These are phyloP conservation scores for Pelargonium myrrhifolium DNA, from an alignment of 441 rosid genomes.

Conservation along the genomic window DNA sequence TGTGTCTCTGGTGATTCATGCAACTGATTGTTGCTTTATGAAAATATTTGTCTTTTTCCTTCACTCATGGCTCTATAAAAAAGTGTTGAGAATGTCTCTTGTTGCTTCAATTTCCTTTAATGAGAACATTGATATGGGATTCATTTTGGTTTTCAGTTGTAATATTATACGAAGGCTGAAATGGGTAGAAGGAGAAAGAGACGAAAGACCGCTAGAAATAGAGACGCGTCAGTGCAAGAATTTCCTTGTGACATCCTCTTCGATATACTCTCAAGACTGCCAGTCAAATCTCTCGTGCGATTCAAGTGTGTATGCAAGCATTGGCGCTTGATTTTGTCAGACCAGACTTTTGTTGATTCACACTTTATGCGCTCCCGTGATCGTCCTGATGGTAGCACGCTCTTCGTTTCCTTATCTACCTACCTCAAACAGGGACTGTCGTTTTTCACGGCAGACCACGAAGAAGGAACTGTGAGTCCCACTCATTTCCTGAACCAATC, in stretches of 20 bases:
- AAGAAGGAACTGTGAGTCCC: background rate
- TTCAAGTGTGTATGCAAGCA: background rate
- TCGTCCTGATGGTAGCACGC: background rate
- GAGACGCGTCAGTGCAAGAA: background rate
- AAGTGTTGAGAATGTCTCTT: too few species aligned
- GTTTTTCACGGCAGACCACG: background rate
- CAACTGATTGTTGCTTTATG: too few species aligned
- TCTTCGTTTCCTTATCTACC: background rate
- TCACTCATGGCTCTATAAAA: too few species aligned
- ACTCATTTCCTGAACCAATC: background rate
- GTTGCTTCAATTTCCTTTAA: too few species aligned
- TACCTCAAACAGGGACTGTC: background rate
- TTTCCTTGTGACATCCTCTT: background rate
- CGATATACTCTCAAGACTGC: background rate
- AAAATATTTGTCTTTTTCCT: too few species aligned
- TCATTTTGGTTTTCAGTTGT: background rate
- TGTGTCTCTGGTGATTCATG: too few species aligned
- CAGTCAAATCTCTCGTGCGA: background rate
- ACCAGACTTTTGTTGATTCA: background rate
- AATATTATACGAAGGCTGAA: background rate
- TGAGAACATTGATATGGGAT: too few species aligned
- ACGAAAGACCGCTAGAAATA: background rate
- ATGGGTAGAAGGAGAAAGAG: conserved; percentile 5
- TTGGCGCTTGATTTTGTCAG: background rate
- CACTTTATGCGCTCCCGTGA: background rate